Base-by-base conservation (phyloP, 306 rosid genomes). In the Medicago lupulina region DNA sequence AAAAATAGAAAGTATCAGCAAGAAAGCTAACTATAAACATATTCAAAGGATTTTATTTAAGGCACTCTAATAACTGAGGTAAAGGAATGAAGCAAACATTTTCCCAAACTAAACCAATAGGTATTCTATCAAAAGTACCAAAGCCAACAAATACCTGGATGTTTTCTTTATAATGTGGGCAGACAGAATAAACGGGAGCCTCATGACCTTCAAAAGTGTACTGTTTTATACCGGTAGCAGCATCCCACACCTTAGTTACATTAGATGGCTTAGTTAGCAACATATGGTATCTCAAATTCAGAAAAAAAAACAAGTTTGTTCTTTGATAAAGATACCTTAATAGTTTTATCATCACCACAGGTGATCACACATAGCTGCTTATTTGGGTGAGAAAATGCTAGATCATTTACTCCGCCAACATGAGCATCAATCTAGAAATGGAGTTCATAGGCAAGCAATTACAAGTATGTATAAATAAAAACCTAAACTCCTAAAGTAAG, bases 321-420 rank as follows among this genome's bases (percentile, higher is more conserved):
- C 44, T 73, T 47, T 21, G 59, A 83, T 53, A 64, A 74, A 82
- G 89, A 47, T 71, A 92, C 98, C 91, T 95, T 92, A 73, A 95
- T 95, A 65, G 96, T 95, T 82, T 90, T 95, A 80, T 95, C 97
- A 70, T 95, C 98, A 39, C 98, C 98, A 38, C 98, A 95, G 40
- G 98, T 95, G 75, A 92, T 92, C 69, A 92, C 98, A 83, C 98
- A 95, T 25, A 92, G 95, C 81, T 90, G 97, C 84, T 94, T 90
- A 83, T 94, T 92, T 28, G 98, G 98, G 76, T 90, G 97, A 40
- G 98, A 92, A 86, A 95, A 95, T 71, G 98, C 97, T 9, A 95
- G 81, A 86, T 95, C 98, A 71, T 95, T 95, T 73, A 90, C 98
- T 84, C 98, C 98, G n/a, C 98, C 98, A 15, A 85, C 87, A 82